These are phyloP conservation scores for Rhizoclosmatium globosum DNA, from an alignment of 192 early-diverging fungal species.

Conservation along the genomic window DNA sequence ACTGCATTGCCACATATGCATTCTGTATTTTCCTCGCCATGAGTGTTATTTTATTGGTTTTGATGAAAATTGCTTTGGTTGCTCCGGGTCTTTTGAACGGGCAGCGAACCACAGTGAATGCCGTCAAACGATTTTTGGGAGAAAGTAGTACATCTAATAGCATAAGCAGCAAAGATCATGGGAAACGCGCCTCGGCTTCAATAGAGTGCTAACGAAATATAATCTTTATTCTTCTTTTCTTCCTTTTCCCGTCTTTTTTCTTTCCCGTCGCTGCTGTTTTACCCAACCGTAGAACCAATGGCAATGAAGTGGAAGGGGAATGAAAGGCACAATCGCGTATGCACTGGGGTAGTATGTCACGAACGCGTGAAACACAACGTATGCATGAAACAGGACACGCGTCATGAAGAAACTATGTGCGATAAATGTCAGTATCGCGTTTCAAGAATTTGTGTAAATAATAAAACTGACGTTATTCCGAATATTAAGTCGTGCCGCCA, in stretches of 20 bases:
- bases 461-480: constrained; percentile 36
- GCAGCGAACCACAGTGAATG: background rate
- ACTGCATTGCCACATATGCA: background rate
- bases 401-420: constrained; percentile 34
- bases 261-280: background rate
- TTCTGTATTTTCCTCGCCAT: background rate
- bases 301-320: constrained; percentile 34
- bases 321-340: constrained; percentile 28
- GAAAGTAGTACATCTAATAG: background rate
- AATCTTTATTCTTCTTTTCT: too few species aligned
- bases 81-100: background rate
- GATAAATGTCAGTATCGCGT: background rate
- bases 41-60: background rate
- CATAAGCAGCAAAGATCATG: too few species aligned
- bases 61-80: background rate
- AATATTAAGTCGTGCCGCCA: constrained; percentile 63
- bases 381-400: constrained; percentile 54
- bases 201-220: too few species aligned
- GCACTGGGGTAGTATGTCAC: constrained; percentile 38
- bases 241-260: background rate
- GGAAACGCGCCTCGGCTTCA: too few species aligned
- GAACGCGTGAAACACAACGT: constrained; percentile 54
- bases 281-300: constrained; percentile 40
- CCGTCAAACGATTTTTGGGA: background rate
- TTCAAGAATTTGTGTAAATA: background rate